Percentiles rank a stretch among this genome's conserved stretches.
Conservation (phyloP, 257 asterid species). For the Solanum virginianum region DNA sequence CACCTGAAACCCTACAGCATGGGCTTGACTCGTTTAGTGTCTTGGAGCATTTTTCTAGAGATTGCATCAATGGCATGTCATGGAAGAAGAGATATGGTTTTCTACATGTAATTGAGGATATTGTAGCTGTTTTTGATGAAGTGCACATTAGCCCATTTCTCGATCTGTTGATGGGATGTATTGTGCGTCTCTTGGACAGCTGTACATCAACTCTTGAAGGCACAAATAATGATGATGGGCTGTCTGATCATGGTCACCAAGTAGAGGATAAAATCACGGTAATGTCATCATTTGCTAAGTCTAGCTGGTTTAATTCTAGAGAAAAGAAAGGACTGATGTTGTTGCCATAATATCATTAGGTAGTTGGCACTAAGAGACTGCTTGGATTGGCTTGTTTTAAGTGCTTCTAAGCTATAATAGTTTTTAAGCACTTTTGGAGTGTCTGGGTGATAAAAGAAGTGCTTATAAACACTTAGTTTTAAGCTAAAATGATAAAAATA, state of each 20-base stretch:
- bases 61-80: slow-evolving; percentile 36
- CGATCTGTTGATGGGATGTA: slow-evolving; percentile 52
- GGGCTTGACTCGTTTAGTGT: slow-evolving; percentile 26
- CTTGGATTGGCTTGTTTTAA: too few relatives aligned
- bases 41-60: slow-evolving; percentile 46
- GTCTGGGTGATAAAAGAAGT: too few relatives aligned
- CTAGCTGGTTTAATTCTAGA: background rate
- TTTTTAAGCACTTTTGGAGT: too few relatives aligned
- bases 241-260: slow-evolving; percentile 22
- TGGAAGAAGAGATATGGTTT: slow-evolving; percentile 78
- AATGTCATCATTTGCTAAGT: background rate
- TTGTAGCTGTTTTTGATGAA: slow-evolving; percentile 77
- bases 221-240: slow-evolving; percentile 19
- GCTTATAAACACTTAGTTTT: too few relatives aligned
- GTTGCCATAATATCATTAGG: background rate
- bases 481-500: too few relatives aligned
- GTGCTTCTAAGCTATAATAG: too few relatives aligned
- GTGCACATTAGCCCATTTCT: slow-evolving; percentile 58
- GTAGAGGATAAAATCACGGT: slow-evolving; percentile 37
- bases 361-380: background rate
- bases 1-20: slow-evolving; percentile 18
- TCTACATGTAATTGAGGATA: slow-evolving; percentile 72
- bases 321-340: background rate
- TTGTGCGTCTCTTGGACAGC: slow-evolving; percentile 55
- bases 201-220: slow-evolving; percentile 45